Evolutionary conservation across 805 yeast genomes (phyloP).

Genomic region (Vanderwaltozyma tropicalis): DNA sequence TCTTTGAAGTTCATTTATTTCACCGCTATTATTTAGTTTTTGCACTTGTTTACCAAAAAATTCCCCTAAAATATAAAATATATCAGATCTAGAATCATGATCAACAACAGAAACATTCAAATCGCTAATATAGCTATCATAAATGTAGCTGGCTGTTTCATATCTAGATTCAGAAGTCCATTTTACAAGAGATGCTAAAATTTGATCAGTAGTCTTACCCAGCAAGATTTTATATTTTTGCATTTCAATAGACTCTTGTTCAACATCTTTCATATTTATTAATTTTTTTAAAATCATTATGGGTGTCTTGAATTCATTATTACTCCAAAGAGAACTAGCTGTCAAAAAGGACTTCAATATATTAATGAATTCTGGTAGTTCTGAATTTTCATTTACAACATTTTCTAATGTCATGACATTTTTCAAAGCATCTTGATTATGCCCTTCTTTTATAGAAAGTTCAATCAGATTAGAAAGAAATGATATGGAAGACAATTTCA

Average conservation of each 20-base stretch:
- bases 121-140: constrained; percentile 44
- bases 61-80: constrained; percentile 52
- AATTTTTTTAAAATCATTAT: constrained; percentile 41
- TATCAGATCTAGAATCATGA: constrained; percentile 30
- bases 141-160: constrained; percentile 50
- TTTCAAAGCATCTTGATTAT: constrained; percentile 17
- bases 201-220: constrained; percentile 14
- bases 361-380: constrained; percentile 13
- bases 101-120: constrained; percentile 13
- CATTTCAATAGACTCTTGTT: background rate
- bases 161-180: constrained; percentile 69
- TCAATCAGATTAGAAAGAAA: constrained; percentile 7
- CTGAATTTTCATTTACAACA: constrained; percentile 2
- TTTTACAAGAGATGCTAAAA: constrained; percentile 38
- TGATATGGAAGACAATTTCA: constrained; percentile 2
- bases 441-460: constrained; percentile 7
- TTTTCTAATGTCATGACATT: constrained; percentile 10
- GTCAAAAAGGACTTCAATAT: constrained; percentile 29
- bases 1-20: constrained; percentile 33
- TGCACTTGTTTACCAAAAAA: constrained; percentile 63
- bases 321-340: constrained; percentile 58
- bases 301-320: constrained; percentile 46
- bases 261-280: constrained; percentile 1
- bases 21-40: constrained; percentile 34
- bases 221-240: constrained; percentile 2